phyloP scores from a whole-genome alignment of 345 rosid species.

The Isatis tinctoria region DNA sequence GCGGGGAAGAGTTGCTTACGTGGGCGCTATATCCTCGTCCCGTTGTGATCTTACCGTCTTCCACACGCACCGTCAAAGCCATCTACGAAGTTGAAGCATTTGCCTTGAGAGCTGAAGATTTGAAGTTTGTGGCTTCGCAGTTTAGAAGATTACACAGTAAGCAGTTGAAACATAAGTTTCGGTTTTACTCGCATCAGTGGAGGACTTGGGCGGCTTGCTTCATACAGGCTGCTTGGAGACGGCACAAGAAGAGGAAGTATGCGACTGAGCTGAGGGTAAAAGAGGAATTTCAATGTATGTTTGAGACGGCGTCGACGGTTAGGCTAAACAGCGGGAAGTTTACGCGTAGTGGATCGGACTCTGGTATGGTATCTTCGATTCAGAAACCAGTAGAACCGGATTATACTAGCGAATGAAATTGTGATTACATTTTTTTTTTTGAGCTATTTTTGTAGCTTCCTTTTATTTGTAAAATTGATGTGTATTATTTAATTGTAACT shows the following conservation, averaged over 20 bases:
- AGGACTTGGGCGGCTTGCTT: slow-evolving; percentile 90
- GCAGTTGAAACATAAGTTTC: slow-evolving; percentile 71
- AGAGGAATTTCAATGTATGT: slow-evolving; percentile 20
- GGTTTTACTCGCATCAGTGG: slow-evolving; percentile 93
- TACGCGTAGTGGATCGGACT: slow-evolving; percentile 41
- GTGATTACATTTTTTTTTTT: not conserved
- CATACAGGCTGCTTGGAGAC: slow-evolving; percentile 75
- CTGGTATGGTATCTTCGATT: slow-evolving; percentile 42
- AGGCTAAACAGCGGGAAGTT: slow-evolving; percentile 40
- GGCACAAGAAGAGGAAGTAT: slow-evolving; percentile 57
- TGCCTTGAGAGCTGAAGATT: slow-evolving; percentile 72
- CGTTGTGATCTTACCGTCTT: slow-evolving; percentile 58
- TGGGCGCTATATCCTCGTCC: slow-evolving; percentile 87
- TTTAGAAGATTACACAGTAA: slow-evolving; percentile 79
- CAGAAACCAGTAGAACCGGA: slow-evolving; percentile 86
- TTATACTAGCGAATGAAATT: slow-evolving; percentile 51
- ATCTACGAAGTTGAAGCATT: slow-evolving; percentile 83
- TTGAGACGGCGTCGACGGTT: slow-evolving; percentile 12
- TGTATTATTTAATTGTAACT: slow-evolving; percentile 8
- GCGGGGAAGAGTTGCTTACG: slow-evolving; percentile 84
- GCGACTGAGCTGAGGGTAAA: slow-evolving; percentile 46
- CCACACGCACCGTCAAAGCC: slow-evolving; percentile 77
- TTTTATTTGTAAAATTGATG: not conserved
- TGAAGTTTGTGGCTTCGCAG: slow-evolving; percentile 76
- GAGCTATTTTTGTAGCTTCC: not conserved